Percentiles rank a stretch among this genome's conserved stretches.
Evolutionary conservation across 495 filamentous ascomycete genomes (phyloP).

Genomic region (Cudoniella acicularis): DNA sequence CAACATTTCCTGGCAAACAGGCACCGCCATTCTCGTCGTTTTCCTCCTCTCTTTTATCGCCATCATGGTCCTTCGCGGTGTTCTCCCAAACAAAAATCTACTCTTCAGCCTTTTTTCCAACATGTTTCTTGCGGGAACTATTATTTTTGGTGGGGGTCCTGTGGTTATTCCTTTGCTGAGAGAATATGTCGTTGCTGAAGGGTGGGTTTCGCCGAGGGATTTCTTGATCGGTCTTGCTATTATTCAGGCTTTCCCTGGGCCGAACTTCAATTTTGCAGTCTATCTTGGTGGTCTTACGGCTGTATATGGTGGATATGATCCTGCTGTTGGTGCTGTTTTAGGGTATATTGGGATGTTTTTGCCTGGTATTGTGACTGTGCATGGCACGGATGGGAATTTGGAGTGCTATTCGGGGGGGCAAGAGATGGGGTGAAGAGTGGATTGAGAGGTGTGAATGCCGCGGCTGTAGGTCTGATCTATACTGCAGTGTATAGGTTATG

Average conservation of each 20-base stretch:
- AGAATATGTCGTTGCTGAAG: constrained; percentile 73
- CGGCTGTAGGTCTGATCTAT: constrained; percentile 75
- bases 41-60: constrained; percentile 61
- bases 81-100: constrained; percentile 40
- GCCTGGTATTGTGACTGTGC: constrained; percentile 62
- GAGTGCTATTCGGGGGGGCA: constrained; percentile 52
- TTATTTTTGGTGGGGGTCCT: constrained; percentile 84
- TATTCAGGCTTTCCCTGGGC: constrained; percentile 80
- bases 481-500: constrained; percentile 84
- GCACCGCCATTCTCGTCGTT: constrained; percentile 40
- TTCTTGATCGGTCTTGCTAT: constrained; percentile 81
- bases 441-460: constrained; percentile 69
- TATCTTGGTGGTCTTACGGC: constrained; percentile 66
- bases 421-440: constrained; percentile 51
- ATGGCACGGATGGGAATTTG: constrained; percentile 71
- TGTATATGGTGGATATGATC: constrained; percentile 31
- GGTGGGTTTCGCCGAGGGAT: constrained; percentile 75
- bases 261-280: constrained; percentile 87
- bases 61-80: constrained; percentile 56
- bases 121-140: constrained; percentile 83
- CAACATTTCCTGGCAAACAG: constrained; percentile 28
- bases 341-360: constrained; percentile 68
- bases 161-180: constrained; percentile 80
- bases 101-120: constrained; percentile 68
- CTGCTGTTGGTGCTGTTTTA: constrained; percentile 58